These are phyloP conservation scores for Gossypium longicalyx DNA, from an alignment of 345 rosid species.

Conservation along the genomic window DNA sequence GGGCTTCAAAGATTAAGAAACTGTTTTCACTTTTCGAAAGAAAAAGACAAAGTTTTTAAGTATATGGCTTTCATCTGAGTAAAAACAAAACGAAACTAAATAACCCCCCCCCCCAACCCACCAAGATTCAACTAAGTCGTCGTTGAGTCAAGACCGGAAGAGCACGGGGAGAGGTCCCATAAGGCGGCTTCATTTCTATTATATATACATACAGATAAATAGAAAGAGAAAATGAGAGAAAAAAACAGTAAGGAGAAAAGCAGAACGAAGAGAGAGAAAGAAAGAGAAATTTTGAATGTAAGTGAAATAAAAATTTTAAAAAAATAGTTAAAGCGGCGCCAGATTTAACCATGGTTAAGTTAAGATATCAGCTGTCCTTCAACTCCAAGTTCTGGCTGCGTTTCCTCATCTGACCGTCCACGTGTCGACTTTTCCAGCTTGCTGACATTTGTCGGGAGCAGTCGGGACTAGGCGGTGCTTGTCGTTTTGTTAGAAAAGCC, in stretches of 20 bases:
- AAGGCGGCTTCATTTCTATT: conserved; percentile 32
- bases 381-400: conserved; percentile 11
- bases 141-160: conserved; percentile 20
- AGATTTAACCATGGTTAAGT: conserved; percentile 24
- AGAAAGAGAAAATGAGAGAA: background rate
- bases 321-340: conserved; percentile 29
- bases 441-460: conserved; percentile 48
- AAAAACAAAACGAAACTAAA: background rate
- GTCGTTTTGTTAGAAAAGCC: conserved; percentile 34
- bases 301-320: background rate
- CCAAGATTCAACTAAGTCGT: conserved; percentile 22
- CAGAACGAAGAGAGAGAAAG: background rate
- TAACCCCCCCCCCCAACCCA: background rate
- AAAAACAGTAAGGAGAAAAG: background rate
- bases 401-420: conserved; percentile 38
- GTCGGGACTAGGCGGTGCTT: conserved; percentile 51
- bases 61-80: conserved; percentile 2
- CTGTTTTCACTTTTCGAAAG: background rate
- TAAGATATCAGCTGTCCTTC: background rate
- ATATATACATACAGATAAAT: background rate
- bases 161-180: conserved; percentile 21
- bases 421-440: conserved; percentile 23
- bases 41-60: conserved; percentile 1
- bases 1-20: conserved; percentile 3
- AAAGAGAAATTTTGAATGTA: conserved; percentile 6